These are phyloP conservation scores for Gossypium rotundifolium DNA, from an alignment of 345 rosid species.

Conservation along the genomic window DNA sequence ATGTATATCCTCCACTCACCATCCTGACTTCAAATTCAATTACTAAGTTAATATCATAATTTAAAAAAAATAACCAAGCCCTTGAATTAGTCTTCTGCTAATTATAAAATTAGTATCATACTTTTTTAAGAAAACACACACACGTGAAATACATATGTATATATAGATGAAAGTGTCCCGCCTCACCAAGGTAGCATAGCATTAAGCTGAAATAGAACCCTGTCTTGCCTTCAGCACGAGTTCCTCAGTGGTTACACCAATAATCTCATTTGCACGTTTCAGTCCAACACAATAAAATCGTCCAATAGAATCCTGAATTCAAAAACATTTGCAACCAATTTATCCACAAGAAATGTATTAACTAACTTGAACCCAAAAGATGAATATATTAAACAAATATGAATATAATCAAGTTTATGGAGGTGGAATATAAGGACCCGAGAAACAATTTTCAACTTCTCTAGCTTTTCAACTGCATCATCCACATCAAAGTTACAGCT, in stretches of 20 bases:
- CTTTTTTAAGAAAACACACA: no score
- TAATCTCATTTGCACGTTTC: constrained; percentile 82
- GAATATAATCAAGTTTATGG: neutral
- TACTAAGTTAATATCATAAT: neutral
- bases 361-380: neutral
- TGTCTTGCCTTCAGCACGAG: constrained; percentile 76
- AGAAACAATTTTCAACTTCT: constrained; percentile 72
- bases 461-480: constrained; percentile 82
- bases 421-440: constrained; percentile 21
- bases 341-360: neutral
- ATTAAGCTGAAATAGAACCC: constrained; percentile 36
- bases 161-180: constrained; percentile 1
- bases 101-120: no score
- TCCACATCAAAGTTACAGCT: constrained; percentile 90
- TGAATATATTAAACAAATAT: neutral
- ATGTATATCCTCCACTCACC: neutral
- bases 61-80: no score
- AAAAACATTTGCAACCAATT: neutral
- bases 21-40: neutral
- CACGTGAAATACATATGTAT: no score
- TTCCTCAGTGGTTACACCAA: constrained; percentile 88
- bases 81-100: no score
- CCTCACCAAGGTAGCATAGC: constrained; percentile 12
- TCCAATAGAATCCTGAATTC: constrained; percentile 70
- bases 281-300: constrained; percentile 64